Evolutionary conservation across 352 stramenopile species (phyloP), one percentile per base, ranked within the genome.

Genomic region (Phytophthora tubulina): DNA sequence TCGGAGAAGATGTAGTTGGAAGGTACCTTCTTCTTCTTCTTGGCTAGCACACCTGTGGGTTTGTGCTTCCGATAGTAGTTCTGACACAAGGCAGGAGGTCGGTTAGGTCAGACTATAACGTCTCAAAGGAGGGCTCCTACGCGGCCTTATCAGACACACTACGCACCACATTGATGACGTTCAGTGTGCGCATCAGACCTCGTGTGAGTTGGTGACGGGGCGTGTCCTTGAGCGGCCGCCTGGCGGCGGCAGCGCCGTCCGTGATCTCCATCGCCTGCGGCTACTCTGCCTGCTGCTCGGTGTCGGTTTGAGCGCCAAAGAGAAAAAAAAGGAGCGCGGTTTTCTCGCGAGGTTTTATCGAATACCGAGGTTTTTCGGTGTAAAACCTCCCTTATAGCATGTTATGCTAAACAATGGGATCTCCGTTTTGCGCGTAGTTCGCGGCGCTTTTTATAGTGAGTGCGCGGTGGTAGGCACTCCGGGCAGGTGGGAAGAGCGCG

Each of bases 161-260:
- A 77, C 76, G 74, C 75, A 94, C 88, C 68, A 77, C 56, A 80
- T 99, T 99, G 79, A 99, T 99, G 51, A 88, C 70, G 76, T 98
- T 99, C 80, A 99, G 98, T 14, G 97, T 99, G 71, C 97, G 85
- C 79, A 99, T 97, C 44, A 99, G 88, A 21, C 89, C 78, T 7
- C 96, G 70, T 35, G 93, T 97, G 63, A 99, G 89, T 84, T 98
- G 80, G 45, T 81, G 44, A 51, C 87, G 64, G 32, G 85, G 86
- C 55, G 73, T 76, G 45, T 84, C 65, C 21, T 73, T 73, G 33
- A 78, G 67, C 44, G 60, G 30, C 36, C 84, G 84, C 66, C 51
- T 67, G 62, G 67, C 32, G 46, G 36, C 49, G 52, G 42, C 56
- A 15, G 44, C 46, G 45, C 42, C 63, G 38, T 69, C 58, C 46